Percentiles rank a stretch among this genome's conserved stretches.
phyloP scores from a whole-genome alignment of 495 filamentous ascomycete genomes.

The Aspergillus homomorphus region DNA sequence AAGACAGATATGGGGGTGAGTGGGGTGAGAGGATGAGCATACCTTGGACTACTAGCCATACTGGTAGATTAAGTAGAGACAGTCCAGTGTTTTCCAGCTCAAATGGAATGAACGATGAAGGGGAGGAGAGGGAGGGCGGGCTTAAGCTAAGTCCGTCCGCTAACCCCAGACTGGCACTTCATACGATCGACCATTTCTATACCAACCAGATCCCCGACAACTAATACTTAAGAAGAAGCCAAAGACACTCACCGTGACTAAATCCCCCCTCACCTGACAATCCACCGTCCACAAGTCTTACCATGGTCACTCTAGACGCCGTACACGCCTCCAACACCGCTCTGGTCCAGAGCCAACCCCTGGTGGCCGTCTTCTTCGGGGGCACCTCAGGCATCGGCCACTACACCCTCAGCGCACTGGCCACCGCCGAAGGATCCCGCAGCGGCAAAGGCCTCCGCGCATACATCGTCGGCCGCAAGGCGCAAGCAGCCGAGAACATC shows the following conservation, averaged over 20 bases:
- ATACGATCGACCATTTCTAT: background rate
- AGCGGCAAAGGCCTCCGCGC: constrained; percentile 6
- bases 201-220: background rate
- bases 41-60: background rate
- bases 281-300: no score
- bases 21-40: background rate
- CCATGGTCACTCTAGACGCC: constrained; percentile 2
- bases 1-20: background rate
- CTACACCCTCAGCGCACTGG: constrained; percentile 9
- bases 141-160: background rate
- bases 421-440: background rate
- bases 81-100: background rate
- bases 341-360: constrained; percentile 32
- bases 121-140: background rate
- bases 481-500: constrained; percentile 7
- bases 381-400: constrained; percentile 14
- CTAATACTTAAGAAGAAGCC: background rate
- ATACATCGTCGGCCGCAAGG: constrained; percentile 7
- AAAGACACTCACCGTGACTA: background rate
- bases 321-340: constrained; percentile 25
- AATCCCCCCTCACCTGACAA: background rate
- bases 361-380: constrained; percentile 17
- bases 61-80: background rate
- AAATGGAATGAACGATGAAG: background rate
- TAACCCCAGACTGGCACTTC: background rate